These are phyloP conservation scores for Umbilicus rupestris DNA, from an alignment of 164 flowering plant genomes.

Conservation along the genomic window DNA sequence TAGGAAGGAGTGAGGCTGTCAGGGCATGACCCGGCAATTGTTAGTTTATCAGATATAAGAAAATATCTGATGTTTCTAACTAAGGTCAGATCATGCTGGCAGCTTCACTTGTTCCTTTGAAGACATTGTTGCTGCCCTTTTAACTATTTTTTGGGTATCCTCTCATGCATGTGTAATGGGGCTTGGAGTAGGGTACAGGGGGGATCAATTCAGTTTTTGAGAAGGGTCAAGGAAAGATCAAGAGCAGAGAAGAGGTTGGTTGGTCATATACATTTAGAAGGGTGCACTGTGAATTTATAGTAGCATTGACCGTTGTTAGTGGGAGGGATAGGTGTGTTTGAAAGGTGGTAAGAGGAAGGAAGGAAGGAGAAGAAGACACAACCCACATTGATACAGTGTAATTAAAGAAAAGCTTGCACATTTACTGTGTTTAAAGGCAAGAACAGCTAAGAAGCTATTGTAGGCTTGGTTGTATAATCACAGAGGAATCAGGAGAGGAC, in stretches of 20 bases:
- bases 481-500: too few relatives aligned
- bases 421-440: slow-evolving; percentile 3
- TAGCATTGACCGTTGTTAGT: neutral
- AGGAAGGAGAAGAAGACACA: slow-evolving; percentile 9
- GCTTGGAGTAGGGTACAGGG: neutral
- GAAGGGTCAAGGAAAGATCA: neutral
- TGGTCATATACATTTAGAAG: too few relatives aligned
- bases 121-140: slow-evolving; percentile 13
- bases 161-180: too few relatives aligned
- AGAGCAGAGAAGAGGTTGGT: neutral
- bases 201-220: neutral
- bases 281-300: slow-evolving; percentile 8
- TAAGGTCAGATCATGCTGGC: slow-evolving; percentile 87
- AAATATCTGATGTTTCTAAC: slow-evolving; percentile 16
- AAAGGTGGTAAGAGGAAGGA: too few relatives aligned
- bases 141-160: too few relatives aligned
- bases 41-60: slow-evolving; percentile 6
- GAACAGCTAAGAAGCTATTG: slow-evolving; percentile 7
- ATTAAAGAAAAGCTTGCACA: slow-evolving; percentile 7
- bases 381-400: slow-evolving; percentile 18
- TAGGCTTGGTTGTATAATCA: neutral
- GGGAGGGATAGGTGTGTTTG: neutral
- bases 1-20: slow-evolving; percentile 89
- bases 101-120: slow-evolving; percentile 78
- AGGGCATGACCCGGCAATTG: slow-evolving; percentile 73